These are phyloP conservation scores for Lactarius evosmus DNA, from an alignment of 768 basidiomycete genomes.

Conservation along the genomic window DNA sequence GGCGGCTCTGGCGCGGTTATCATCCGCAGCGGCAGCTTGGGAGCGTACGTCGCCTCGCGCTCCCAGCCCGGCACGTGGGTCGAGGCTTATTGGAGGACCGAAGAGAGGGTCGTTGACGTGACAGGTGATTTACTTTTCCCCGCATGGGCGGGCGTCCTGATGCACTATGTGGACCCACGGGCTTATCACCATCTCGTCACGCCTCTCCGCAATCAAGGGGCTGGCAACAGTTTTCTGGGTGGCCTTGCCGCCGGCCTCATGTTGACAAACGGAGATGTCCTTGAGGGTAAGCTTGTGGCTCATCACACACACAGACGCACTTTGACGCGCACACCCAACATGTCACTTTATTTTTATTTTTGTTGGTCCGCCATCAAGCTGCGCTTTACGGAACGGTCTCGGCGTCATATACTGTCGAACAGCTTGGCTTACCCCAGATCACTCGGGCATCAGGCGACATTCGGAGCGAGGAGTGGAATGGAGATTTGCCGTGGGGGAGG, in stretches of 20 bases:
- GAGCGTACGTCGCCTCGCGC: constrained; percentile 59
- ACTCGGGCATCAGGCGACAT: constrained; percentile 29
- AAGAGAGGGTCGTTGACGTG: constrained; percentile 66
- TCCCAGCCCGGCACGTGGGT: constrained; percentile 54
- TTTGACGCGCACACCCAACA: constrained; percentile 27
- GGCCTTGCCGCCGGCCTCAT: constrained; percentile 74
- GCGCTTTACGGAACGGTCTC: constrained; percentile 73
- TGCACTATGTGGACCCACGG: constrained; percentile 5
- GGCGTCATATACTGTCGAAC: constrained; percentile 81
- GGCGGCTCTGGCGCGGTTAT: constrained; percentile 56
- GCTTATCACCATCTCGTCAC: constrained; percentile 9
- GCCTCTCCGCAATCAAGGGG: constrained; percentile 48
- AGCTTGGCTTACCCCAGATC: constrained; percentile 66
- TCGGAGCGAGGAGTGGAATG: constrained; percentile 58
- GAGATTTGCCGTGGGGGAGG: constrained; percentile 57
- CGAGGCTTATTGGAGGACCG: constrained; percentile 66
- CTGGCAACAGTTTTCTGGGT: constrained; percentile 88
- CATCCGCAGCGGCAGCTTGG: constrained; percentile 70
- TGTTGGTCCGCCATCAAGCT: constrained; percentile 45
- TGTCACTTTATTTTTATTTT: too few relatives aligned
- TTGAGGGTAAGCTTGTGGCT: constrained; percentile 49
- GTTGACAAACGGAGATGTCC: constrained; percentile 54
- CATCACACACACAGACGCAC: not conserved
- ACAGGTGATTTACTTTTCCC: constrained; percentile 52
- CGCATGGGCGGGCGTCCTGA: constrained; percentile 16